phyloP scores from a whole-genome alignment of 257 asterid species.

The Paraleonurus japonicus region DNA sequence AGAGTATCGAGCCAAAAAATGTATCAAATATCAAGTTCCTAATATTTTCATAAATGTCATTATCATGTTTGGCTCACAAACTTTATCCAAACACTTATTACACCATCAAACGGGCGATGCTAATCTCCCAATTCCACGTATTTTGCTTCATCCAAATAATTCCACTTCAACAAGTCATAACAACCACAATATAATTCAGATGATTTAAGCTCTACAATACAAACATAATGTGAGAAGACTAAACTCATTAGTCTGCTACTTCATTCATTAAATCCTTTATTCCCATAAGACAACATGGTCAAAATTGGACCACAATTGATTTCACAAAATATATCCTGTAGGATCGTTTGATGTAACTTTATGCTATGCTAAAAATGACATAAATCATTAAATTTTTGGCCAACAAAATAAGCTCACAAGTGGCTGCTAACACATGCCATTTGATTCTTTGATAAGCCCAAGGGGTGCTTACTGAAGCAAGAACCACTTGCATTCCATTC shows the following conservation, averaged over 20 bases:
- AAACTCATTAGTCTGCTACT: background rate
- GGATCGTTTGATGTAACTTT: background rate
- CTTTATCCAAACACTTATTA: too few relatives aligned
- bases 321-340: background rate
- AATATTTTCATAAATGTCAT: too few relatives aligned
- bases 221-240: background rate
- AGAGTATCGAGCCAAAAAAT: too few relatives aligned
- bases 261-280: background rate
- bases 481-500: background rate
- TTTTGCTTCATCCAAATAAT: background rate
- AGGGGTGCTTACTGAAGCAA: conserved; percentile 10
- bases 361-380: background rate
- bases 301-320: background rate
- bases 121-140: background rate
- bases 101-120: background rate
- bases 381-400: background rate
- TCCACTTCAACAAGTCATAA: background rate
- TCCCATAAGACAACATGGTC: too few relatives aligned
- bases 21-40: too few relatives aligned
- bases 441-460: conserved; percentile 20
- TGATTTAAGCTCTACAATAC: too few relatives aligned
- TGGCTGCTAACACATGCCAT: conserved; percentile 12
- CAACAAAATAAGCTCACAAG: conserved; percentile 13
- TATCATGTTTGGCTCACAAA: background rate
- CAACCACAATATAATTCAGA: background rate